Percentiles rank a stretch among this genome's conserved stretches.
Conservation (phyloP, 352 stramenopile species). For the Pythium grandisporangium region DNA sequence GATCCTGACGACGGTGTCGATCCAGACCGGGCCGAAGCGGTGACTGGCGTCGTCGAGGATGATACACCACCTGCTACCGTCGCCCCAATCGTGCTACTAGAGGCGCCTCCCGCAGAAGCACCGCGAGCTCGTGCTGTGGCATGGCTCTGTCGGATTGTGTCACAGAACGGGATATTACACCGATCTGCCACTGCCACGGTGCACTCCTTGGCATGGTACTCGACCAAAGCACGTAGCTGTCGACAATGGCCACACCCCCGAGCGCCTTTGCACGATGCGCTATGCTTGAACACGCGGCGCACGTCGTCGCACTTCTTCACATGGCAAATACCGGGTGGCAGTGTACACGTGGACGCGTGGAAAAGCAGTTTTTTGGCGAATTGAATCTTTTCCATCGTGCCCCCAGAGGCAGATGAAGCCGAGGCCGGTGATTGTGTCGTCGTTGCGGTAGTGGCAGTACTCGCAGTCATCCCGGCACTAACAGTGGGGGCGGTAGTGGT, state of each 20-base stretch:
- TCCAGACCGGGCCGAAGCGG: no score
- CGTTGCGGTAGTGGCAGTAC: not conserved
- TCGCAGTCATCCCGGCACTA: slow-evolving; percentile 1
- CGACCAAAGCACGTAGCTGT: slow-evolving; percentile 74
- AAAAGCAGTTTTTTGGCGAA: slow-evolving; percentile 78
- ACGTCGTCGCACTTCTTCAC: slow-evolving; percentile 86
- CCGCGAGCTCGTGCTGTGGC: slow-evolving; percentile 16
- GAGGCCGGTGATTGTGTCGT: slow-evolving; percentile 24
- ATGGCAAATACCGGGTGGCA: slow-evolving; percentile 51
- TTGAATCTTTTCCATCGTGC: slow-evolving; percentile 75
- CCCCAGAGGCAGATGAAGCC: slow-evolving; percentile 3
- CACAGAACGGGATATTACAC: slow-evolving; percentile 80
- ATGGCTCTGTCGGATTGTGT: slow-evolving; percentile 54
- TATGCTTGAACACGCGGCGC: slow-evolving; percentile 81
- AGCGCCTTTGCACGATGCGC: slow-evolving; percentile 52
- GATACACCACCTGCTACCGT: no score
- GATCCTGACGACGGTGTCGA: no score
- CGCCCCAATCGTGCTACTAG: no score
- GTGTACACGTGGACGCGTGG: slow-evolving; percentile 57
- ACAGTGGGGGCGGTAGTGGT: not conserved
- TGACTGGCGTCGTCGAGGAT: no score
- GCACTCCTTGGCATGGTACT: slow-evolving; percentile 81
- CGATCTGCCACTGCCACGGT: slow-evolving; percentile 42
- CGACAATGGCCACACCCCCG: slow-evolving; percentile 71
- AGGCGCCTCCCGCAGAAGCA: not conserved